phyloP scores from a whole-genome alignment of 2,329 filamentous ascomycete species.

The Rhinocladiella mackenziei region DNA sequence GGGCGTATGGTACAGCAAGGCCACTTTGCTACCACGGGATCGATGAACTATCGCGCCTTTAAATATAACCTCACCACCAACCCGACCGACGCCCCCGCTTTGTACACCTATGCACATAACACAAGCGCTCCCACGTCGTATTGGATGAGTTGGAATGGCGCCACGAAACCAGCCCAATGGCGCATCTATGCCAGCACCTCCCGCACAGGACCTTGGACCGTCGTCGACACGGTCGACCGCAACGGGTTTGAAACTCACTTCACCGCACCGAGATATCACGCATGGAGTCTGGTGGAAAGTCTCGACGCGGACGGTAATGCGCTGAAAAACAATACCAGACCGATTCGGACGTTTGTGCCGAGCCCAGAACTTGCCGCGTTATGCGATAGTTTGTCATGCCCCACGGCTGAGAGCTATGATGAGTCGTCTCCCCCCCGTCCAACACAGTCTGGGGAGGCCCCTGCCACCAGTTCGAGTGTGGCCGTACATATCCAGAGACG shows the following conservation, averaged over 20 bases:
- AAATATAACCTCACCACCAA: slow-evolving; percentile 32
- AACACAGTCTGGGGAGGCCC: not conserved
- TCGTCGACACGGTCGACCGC: slow-evolving; percentile 34
- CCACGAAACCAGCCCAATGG: slow-evolving; percentile 45
- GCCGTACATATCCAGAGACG: slow-evolving; percentile 4
- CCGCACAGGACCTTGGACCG: slow-evolving; percentile 27
- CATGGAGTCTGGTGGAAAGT: slow-evolving; percentile 21
- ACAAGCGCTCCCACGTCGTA: slow-evolving; percentile 27
- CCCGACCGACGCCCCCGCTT: slow-evolving; percentile 19
- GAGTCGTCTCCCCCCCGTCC: slow-evolving; percentile 2
- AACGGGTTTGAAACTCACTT: slow-evolving; percentile 40
- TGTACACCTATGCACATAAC: slow-evolving; percentile 21
- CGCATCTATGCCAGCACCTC: slow-evolving; percentile 31
- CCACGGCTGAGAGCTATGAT: slow-evolving; percentile 6
- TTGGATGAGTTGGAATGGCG: slow-evolving; percentile 47
- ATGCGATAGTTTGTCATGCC: slow-evolving; percentile 16
- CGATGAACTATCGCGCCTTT: slow-evolving; percentile 43
- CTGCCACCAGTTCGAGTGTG: slow-evolving; percentile 10
- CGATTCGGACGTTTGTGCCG: slow-evolving; percentile 23
- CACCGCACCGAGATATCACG: slow-evolving; percentile 18
- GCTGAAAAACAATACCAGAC: slow-evolving; percentile 16
- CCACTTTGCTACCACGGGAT: slow-evolving; percentile 33
- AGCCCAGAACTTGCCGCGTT: slow-evolving; percentile 12
- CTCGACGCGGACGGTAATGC: slow-evolving; percentile 16
- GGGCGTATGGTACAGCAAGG: slow-evolving; percentile 38